Percentiles rank a stretch among this genome's conserved stretches.
Evolutionary conservation across 2,329 filamentous ascomycete species (phyloP).

Genomic region (Cytospora paraplurivora): DNA sequence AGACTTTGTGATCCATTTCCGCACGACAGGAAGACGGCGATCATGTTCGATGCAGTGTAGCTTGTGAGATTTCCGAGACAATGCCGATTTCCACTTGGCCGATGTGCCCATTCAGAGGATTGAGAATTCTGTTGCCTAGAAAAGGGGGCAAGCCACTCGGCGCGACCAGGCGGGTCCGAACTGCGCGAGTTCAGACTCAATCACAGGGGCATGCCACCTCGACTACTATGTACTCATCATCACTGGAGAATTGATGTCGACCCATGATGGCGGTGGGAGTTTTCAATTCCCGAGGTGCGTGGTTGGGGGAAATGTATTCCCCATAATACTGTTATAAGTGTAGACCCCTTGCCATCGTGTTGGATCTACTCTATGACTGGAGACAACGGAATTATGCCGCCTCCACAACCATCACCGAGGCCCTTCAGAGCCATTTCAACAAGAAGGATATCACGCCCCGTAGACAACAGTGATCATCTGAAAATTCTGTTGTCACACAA

Average conservation of each 20-base stretch:
- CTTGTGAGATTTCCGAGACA: neutral
- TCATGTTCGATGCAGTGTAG: neutral
- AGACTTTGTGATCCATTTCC: neutral
- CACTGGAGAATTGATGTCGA: neutral
- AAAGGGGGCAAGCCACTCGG: constrained; percentile 11
- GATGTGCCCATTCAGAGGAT: constrained; percentile 10
- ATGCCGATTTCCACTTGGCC: neutral
- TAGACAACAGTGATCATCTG: neutral
- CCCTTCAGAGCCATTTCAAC: neutral
- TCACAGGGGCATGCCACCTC: neutral
- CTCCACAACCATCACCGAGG: neutral
- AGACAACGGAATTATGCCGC: neutral
- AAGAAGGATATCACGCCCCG: neutral
- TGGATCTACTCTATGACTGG: neutral
- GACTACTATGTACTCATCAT: neutral
- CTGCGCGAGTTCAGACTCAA: neutral
- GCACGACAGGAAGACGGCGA: neutral
- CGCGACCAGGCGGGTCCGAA: constrained; percentile 13
- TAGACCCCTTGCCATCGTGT: neutral
- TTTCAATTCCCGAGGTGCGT: neutral
- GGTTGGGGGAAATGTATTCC: neutral
- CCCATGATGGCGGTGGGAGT: neutral
- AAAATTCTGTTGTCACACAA: neutral
- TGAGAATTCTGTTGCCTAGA: constrained; percentile 23
- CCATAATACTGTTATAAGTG: neutral